These are phyloP conservation scores for Chlorella sorokiniana DNA, from an alignment of 139 green algal species.

Conservation along the genomic window DNA sequence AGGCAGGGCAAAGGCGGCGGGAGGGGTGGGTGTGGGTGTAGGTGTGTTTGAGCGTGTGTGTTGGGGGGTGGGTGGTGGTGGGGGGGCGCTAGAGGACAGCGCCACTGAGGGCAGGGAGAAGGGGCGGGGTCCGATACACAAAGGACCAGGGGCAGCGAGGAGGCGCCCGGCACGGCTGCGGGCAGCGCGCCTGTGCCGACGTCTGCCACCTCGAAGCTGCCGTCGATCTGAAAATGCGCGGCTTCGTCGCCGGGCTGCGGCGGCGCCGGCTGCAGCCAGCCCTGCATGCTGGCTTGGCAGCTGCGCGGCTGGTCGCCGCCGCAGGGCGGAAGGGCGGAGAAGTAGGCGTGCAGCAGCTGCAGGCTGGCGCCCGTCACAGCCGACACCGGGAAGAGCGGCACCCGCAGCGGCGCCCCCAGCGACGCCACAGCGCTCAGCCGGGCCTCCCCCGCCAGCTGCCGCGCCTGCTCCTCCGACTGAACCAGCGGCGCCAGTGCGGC, in stretches of 20 bases:
- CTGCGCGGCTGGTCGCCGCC: not conserved
- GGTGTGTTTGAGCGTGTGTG: too few species aligned
- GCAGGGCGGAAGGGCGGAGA: slow-evolving; percentile 54
- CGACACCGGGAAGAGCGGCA: slow-evolving; percentile 74
- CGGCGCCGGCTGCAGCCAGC: not conserved
- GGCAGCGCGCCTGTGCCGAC: slow-evolving; percentile 59
- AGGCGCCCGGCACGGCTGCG: too few species aligned
- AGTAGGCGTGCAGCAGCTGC: slow-evolving; percentile 73
- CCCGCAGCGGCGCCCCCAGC: slow-evolving; percentile 7
- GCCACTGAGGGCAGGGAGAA: too few species aligned
- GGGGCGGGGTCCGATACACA: too few species aligned
- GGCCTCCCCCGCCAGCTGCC: slow-evolving; percentile 15
- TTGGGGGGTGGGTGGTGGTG: too few species aligned
- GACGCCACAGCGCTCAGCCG: slow-evolving; percentile 5
- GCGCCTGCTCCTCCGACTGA: slow-evolving; percentile 19
- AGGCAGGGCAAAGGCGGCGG: not conserved
- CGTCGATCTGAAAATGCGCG: slow-evolving; percentile 80
- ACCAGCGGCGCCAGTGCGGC: slow-evolving; percentile 26
- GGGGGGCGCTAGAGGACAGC: too few species aligned
- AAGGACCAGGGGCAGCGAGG: not conserved
- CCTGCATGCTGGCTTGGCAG: slow-evolving; percentile 13
- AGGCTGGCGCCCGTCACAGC: slow-evolving; percentile 67
- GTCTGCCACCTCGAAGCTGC: slow-evolving; percentile 72
- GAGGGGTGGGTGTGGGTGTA: not conserved
- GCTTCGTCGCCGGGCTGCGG: not conserved